Base-by-base conservation (phyloP, 1,284 basidiomycete species). In the Cystobasidium pallidum region DNA sequence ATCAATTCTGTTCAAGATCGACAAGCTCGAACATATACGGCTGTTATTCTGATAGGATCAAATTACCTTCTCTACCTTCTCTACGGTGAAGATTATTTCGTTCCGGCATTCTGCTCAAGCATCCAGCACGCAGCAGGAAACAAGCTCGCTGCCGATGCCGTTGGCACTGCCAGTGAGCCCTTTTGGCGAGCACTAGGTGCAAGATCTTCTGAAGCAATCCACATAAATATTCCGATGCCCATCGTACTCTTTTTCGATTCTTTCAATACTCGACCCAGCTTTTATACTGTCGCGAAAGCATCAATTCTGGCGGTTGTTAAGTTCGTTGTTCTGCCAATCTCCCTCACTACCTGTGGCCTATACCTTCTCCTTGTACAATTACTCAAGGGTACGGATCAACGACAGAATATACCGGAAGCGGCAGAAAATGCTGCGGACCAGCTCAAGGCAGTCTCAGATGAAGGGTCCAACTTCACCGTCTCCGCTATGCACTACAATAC, bases 181-280 rank as follows among this genome's bases (percentile, higher is more conserved):
- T 79, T 94, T 41, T 97, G 94, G 94, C 87, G 88, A 66, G 83
- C 86, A 0, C 82, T 96, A 51, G 95, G 94, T 78, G 91, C 92
- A 0, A 80, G 82, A 1, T 87, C 88, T 66, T 85, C 88, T 66
- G 80, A 85, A 0, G 83, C 90, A 7, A 84, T 95, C n/a, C 89
- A 92, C 78, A 80, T 98, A 64, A 86, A 89, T 74, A 84, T 95
- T 64, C 89, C 94, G 76, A 85, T 87, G 10, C 91, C 92, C 7
- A 87, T 87, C 2, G 86, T 93, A 70, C 82, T 95, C 32, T 86
- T 90, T 15, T 84, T 93, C 65, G 84, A 83, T 61, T 83, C 84
- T 72, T 72, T 36, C 74, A 75, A 62, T 36, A 82, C 30, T 58
- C 64, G 45, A 52, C 63, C 43, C 59, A 77, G 83, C 45, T 82